Evolutionary conservation across 306 rosid species (phyloP), one percentile per base, ranked within the genome.

Genomic region (Malus fusca): DNA sequence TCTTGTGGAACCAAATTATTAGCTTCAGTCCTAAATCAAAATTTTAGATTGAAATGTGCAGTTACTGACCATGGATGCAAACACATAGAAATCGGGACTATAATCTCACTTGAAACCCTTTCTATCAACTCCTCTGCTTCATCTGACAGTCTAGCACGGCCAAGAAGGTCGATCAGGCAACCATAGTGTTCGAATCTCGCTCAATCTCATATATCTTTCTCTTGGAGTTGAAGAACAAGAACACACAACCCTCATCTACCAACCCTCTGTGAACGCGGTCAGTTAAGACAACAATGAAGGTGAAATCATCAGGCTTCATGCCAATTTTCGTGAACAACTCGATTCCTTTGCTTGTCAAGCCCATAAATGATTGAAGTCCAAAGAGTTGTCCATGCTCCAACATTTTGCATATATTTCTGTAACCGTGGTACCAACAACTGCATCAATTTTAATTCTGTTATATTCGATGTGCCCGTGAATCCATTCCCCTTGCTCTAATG

Each of bases 361-460:
- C 91, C 93, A 72, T 89, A 87, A 71, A 92, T 86, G 61, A 90
- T 78, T n/a, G 92, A 87, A 62, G 96, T 90, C 92, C 92, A 85
- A 70, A 42, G 92, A 87, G 74, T 85, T 78, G 52, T 90, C 88
- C 42, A 90, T 66, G 76, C 80, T 83, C 28, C 97, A 91, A 73
- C 96, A 88, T 82, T 44, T 44, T 31, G 94, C 87, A 82, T 87
- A 90, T 91, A 88, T 86, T 87, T 90, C 94, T 71, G 81, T 84
- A 51, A 92, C 91, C 56, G 93, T 90, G 48, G 91, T 88, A 43
- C 93, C 91, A 77, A 92, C 96, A 62, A 87, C 84, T 12, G 84
- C 79, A 79, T 92, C 94, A 79, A 92, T 82, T 58, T 21, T 40
- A 31, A 88, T 86, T 63, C 77, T 73, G 72, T 80, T 80, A 65